Percentiles rank a stretch among this genome's conserved stretches.
phyloP scores from a whole-genome alignment of 2,329 filamentous ascomycete species.

The Myriangium duriaei region DNA sequence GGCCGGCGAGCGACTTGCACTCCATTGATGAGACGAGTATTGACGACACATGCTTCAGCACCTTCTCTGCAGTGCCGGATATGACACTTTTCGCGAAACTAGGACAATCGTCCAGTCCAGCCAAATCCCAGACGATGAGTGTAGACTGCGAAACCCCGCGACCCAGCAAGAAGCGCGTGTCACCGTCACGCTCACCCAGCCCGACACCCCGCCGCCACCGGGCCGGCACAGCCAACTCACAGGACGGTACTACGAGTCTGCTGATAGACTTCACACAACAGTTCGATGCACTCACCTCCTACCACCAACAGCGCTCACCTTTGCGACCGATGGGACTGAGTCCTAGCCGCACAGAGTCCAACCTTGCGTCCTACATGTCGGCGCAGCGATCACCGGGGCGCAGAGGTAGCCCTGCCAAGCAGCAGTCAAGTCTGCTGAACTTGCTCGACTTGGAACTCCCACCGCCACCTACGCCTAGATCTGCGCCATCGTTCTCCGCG shows the following conservation, averaged over 20 bases:
- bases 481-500: constrained; percentile 79
- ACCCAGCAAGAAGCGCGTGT: constrained; percentile 33
- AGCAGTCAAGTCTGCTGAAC: constrained; percentile 44
- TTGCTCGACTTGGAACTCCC: constrained; percentile 86
- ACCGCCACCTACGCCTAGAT: constrained; percentile 84
- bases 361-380: constrained; percentile 32
- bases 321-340: constrained; percentile 14
- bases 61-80: constrained; percentile 79
- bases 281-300: constrained; percentile 41
- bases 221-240: constrained; percentile 22
- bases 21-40: constrained; percentile 25
- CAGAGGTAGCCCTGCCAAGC: constrained; percentile 27
- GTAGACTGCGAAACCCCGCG: constrained; percentile 39
- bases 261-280: constrained; percentile 83
- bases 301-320: constrained; percentile 35
- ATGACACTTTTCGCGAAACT: constrained; percentile 72
- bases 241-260: constrained; percentile 55
- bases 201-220: constrained; percentile 42
- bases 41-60: constrained; percentile 69
- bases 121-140: constrained; percentile 21
- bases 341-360: constrained; percentile 36
- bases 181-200: constrained; percentile 31
- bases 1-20: constrained; percentile 2
- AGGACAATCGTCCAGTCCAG: constrained; percentile 34
- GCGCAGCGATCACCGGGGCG: constrained; percentile 25